Evolutionary conservation across 371 early-diverging fungal genomes (phyloP), one percentile per base, ranked within the genome.

Genomic region (Mortierella sp.): DNA sequence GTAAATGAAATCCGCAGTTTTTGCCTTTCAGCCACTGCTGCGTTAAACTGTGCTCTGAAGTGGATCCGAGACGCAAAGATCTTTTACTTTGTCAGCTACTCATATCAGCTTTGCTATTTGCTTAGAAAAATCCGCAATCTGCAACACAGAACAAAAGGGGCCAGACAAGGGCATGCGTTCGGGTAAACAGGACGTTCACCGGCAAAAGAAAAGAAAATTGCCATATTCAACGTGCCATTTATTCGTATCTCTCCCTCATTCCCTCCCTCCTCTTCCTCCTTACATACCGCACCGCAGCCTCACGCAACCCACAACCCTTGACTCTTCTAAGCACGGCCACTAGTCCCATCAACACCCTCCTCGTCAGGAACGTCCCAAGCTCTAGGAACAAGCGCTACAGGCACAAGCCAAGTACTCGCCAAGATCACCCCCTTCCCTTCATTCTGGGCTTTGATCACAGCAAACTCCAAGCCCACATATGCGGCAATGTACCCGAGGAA

Each of bases 401-500:
- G 86, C 0, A 85, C 82, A 0, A 85, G 50, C 86, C 86, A 85
- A 11, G 86, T 85, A 55, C 86, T 82, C 16, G 86, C 86, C 28
- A 85, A 63, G 60, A 85, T 85, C 11, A 85, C 86, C 1, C 86
- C 86, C 42, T 70, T 76, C 34, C 86, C 86, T 50, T 85, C 86
- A 57, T 85, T 85, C 68, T 85, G 86, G 9, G 86, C 86, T 52
- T 85, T 85, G 60, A 85, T 85, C 31, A 85, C 81, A 3, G 86
- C 81, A 72, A 85, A 85, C 44, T 85, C 82, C 0, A 85, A 75
- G 14, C 86, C 86, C 3, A 85, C 86, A 77, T 85, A 85, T 0
- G 86, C 86, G 1, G 86, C 86, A 77, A 85, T 85, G 28, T 85
- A 85, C 0, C 86, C 86, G 6, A 85, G 75, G 55, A 85, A 85